Evolutionary conservation across 2,329 filamentous ascomycete species (phyloP).

Genomic region (Sporothrix brunneoviolacea): DNA sequence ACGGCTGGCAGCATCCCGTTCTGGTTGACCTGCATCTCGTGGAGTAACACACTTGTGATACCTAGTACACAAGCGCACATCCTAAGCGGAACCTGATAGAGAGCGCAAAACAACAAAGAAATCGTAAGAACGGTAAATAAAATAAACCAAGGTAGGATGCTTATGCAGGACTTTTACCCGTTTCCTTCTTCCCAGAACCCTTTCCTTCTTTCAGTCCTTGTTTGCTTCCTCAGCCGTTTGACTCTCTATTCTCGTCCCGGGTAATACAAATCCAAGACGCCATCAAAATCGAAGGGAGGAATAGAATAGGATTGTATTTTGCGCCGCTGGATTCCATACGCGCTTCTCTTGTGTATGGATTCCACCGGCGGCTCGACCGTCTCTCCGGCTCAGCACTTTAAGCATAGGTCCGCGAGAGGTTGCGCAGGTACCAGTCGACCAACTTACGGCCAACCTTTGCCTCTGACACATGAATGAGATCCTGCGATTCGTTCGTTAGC

Average conservation of each 20-base stretch:
- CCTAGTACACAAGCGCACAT: background rate
- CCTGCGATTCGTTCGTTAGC: slow-evolving; percentile 39
- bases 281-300: slow-evolving; percentile 3
- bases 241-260: slow-evolving; percentile 2
- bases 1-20: no score
- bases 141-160: slow-evolving; percentile 1
- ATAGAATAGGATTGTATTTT: no score
- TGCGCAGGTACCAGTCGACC: slow-evolving; percentile 98
- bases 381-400: slow-evolving; percentile 22
- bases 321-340: no score
- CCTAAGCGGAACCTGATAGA: background rate
- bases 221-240: background rate
- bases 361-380: background rate
- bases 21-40: no score
- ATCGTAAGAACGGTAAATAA: slow-evolving; percentile 3
- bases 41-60: no score
- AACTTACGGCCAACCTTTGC: slow-evolving; percentile 96
- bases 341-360: background rate
- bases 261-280: slow-evolving; percentile 4
- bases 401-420: slow-evolving; percentile 91
- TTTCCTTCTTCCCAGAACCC: background rate
- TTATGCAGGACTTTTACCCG: slow-evolving; percentile 4
- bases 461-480: slow-evolving; percentile 97
- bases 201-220: background rate
- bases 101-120: slow-evolving; percentile 5